phyloP scores from a whole-genome alignment of 345 rosid species.

The Camelina hispida region DNA sequence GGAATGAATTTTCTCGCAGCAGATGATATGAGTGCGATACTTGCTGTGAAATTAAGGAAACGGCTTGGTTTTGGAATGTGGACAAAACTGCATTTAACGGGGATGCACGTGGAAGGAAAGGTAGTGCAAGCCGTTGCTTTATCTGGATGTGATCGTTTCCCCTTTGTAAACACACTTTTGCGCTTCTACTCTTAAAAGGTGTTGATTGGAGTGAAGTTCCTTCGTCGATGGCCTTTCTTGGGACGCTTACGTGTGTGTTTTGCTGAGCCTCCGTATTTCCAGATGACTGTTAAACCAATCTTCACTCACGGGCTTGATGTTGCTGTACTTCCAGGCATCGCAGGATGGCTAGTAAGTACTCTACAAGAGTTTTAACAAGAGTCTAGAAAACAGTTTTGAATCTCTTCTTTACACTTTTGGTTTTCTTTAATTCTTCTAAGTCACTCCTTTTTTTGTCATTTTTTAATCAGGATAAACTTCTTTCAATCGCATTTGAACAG shows the following conservation, averaged over 20 bases:
- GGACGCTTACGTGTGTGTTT: conserved; percentile 92
- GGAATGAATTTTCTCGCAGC: conserved; percentile 92
- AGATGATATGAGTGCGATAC: conserved; percentile 95
- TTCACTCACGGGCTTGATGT: conserved; percentile 86
- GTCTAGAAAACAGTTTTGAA: conserved; percentile 46
- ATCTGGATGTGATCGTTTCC: conserved; percentile 6
- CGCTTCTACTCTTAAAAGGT: conserved; percentile 53
- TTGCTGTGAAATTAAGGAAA: conserved; percentile 83
- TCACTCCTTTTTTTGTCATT: neutral
- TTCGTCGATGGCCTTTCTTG: conserved; percentile 87
- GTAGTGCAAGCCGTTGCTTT: conserved; percentile 45
- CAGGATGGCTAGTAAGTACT: conserved; percentile 95
- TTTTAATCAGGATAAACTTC: conserved; percentile 79
- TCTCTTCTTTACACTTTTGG: neutral
- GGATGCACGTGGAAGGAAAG: conserved; percentile 99
- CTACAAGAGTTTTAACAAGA: neutral
- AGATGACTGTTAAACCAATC: conserved; percentile 92
- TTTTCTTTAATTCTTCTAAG: neutral
- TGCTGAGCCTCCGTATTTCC: conserved; percentile 96
- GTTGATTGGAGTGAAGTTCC: conserved; percentile 85
- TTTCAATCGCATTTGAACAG: conserved; percentile 92
- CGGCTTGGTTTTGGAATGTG: conserved; percentile 96
- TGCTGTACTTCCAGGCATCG: conserved; percentile 90
- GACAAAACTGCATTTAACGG: conserved; percentile 92
- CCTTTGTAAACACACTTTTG: conserved; percentile 2